A percentile compares a stretch with the other conserved stretches of the same genome.
These are phyloP conservation scores for Teratosphaeria zuluensis DNA, from an alignment of 2,329 filamentous ascomycete genomes.

Conservation along the genomic window DNA sequence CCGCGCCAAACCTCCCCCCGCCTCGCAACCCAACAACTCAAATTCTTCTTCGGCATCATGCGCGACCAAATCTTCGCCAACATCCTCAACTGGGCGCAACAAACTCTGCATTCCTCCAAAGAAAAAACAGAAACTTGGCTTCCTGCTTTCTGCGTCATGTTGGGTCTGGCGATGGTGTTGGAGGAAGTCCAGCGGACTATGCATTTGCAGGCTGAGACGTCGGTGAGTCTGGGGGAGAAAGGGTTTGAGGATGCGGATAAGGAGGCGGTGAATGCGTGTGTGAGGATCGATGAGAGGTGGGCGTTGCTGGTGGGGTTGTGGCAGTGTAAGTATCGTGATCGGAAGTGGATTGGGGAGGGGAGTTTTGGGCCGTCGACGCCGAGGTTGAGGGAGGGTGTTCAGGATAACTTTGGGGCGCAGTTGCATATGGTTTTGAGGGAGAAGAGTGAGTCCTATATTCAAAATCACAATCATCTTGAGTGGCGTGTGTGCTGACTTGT, in stretches of 20 bases:
- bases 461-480: too few species aligned
- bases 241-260: slow-evolving; percentile 13
- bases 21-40: slow-evolving; percentile 41
- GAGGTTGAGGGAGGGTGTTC: slow-evolving; percentile 20
- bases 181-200: slow-evolving; percentile 40
- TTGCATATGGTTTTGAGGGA: slow-evolving; percentile 32
- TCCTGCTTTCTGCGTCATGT: slow-evolving; percentile 35
- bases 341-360: slow-evolving; percentile 27
- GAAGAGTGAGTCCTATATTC: too few species aligned
- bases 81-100: slow-evolving; percentile 38
- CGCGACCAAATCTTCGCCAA: slow-evolving; percentile 33
- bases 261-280: slow-evolving; percentile 31
- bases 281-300: slow-evolving; percentile 36
- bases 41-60: slow-evolving; percentile 39
- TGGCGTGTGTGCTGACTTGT: neutral
- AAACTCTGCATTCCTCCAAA: slow-evolving; percentile 31
- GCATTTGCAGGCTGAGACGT: slow-evolving; percentile 33
- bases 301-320: slow-evolving; percentile 37
- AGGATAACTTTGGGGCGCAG: slow-evolving; percentile 27
- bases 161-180: slow-evolving; percentile 39
- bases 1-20: slow-evolving; percentile 26
- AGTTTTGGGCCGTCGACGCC: slow-evolving; percentile 31
- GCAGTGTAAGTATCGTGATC: slow-evolving; percentile 39
- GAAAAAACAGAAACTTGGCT: slow-evolving; percentile 38
- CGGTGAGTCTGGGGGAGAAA: slow-evolving; percentile 22